Conservation (phyloP, 2,329 filamentous ascomycete genomes). For the Annulohypoxylon truncatum region DNA sequence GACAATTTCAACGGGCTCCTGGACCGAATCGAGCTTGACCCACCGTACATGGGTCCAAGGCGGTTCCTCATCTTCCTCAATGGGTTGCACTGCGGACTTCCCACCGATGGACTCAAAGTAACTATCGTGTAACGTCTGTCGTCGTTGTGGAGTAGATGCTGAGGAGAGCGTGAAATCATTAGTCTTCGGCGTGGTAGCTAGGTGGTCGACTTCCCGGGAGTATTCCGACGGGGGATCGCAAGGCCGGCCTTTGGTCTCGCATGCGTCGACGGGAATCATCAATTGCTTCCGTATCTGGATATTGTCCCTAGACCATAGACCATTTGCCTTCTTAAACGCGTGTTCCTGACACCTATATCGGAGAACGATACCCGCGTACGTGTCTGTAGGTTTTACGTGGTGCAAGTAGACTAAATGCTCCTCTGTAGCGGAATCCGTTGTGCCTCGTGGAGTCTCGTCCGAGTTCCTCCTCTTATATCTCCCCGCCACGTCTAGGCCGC, state of each 20-base stretch:
- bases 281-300: conserved; percentile 86
- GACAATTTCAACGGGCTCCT: conserved; percentile 82
- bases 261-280: conserved; percentile 88
- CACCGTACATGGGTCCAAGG: conserved; percentile 90
- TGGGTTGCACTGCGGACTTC: conserved; percentile 45
- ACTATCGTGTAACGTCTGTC: conserved; percentile 52
- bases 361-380: conserved; percentile 89
- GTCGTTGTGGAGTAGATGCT: conserved; percentile 37
- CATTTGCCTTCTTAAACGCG: conserved; percentile 85
- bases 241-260: conserved; percentile 80
- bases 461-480: conserved; percentile 75
- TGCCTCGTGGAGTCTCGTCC: conserved; percentile 64
- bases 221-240: conserved; percentile 65
- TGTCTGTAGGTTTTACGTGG: conserved; percentile 83
- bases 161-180: conserved; percentile 43
- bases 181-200: conserved; percentile 61
- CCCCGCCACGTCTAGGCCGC: conserved; percentile 65
- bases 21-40: conserved; percentile 79
- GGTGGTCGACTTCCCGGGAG: conserved; percentile 60
- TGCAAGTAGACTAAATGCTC: conserved; percentile 93
- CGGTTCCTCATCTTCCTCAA: conserved; percentile 66
- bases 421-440: conserved; percentile 69
- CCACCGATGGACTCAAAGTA: conserved; percentile 57
- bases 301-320: conserved; percentile 93
- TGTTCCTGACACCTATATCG: conserved; percentile 89